Conservation (phyloP, 768 basidiomycete genomes). For the Tylopilus intermedius region DNA sequence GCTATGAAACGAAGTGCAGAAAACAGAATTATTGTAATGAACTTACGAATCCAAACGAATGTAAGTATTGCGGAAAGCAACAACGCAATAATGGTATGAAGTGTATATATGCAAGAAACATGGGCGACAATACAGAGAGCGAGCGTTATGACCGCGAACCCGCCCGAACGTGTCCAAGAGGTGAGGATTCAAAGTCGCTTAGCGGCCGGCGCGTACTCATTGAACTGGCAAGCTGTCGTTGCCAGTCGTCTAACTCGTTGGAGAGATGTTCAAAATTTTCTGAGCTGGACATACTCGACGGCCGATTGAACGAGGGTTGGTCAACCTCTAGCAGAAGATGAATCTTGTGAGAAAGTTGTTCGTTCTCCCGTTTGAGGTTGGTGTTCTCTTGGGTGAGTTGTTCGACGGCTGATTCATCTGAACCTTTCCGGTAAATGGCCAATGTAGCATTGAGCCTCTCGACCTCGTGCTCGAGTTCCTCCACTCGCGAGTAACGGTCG, state of each 20-base stretch:
- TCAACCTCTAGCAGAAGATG: conserved; percentile 84
- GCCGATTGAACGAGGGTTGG: conserved; percentile 65
- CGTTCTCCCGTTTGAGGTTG: conserved; percentile 76
- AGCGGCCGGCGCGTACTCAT: conserved; percentile 69
- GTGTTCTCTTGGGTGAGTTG: conserved; percentile 80
- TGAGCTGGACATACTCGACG: conserved; percentile 74
- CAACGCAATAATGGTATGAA: conserved; percentile 32
- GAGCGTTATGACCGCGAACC: conserved; percentile 48
- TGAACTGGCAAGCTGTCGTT: conserved; percentile 75
- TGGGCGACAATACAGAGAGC: conserved; percentile 9
- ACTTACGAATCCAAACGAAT: conserved; percentile 53
- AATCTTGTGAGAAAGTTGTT: conserved; percentile 88
- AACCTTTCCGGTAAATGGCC: conserved; percentile 66
- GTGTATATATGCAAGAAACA: conserved; percentile 33
- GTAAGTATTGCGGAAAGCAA: conserved; percentile 38
- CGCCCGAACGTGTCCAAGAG: conserved; percentile 51
- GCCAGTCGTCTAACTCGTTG: conserved; percentile 82
- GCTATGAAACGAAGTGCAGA: conserved; percentile 31
- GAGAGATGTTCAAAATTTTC: conserved; percentile 81
- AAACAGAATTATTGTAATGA: conserved; percentile 33
- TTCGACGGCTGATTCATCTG: conserved; percentile 74
- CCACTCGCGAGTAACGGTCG: conserved; percentile 67
- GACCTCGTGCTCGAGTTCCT: conserved; percentile 78
- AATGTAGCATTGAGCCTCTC: conserved; percentile 71
- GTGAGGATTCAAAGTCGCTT: conserved; percentile 65